These are phyloP conservation scores for Barnettozyma salicaria DNA, from an alignment of 805 yeast genomes.

Conservation along the genomic window DNA sequence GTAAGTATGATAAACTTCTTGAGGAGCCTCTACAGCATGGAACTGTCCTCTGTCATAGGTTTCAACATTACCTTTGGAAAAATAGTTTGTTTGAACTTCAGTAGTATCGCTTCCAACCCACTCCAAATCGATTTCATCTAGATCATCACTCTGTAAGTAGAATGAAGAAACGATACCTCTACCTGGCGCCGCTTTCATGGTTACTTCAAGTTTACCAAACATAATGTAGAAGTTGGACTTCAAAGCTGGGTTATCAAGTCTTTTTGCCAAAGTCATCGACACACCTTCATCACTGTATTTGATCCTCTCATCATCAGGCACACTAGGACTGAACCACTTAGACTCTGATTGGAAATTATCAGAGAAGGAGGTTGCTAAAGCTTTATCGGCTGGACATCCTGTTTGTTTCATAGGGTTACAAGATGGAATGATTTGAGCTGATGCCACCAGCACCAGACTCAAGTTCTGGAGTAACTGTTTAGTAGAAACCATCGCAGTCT, in stretches of 20 bases:
- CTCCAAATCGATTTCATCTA: conserved; percentile 87
- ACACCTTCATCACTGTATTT: conserved; percentile 54
- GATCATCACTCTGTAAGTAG: conserved; percentile 74
- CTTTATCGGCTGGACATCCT: conserved; percentile 46
- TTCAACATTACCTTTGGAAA: conserved; percentile 72
- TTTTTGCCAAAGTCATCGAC: conserved; percentile 48
- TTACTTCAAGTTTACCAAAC: conserved; percentile 81
- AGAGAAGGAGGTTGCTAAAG: conserved; percentile 50
- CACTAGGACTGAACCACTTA: conserved; percentile 33
- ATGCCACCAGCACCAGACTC: conserved; percentile 5
- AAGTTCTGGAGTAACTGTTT: neutral
- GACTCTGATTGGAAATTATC: conserved; percentile 47
- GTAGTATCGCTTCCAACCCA: conserved; percentile 77
- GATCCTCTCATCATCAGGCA: conserved; percentile 35
- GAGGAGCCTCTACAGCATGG: conserved; percentile 55
- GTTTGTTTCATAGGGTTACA: conserved; percentile 42
- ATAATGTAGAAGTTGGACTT: conserved; percentile 76
- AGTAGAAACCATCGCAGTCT: neutral
- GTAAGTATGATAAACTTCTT: conserved; percentile 61
- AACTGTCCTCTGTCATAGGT: conserved; percentile 77
- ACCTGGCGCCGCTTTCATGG: conserved; percentile 68
- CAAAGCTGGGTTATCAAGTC: conserved; percentile 74
- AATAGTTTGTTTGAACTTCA: conserved; percentile 73
- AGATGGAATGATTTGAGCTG: conserved; percentile 15
- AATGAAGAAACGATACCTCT: conserved; percentile 76